A percentile compares a stretch with the other conserved stretches of the same genome.
phyloP scores from a whole-genome alignment of 179 eudicot species.

The Beta macrorhiza region DNA sequence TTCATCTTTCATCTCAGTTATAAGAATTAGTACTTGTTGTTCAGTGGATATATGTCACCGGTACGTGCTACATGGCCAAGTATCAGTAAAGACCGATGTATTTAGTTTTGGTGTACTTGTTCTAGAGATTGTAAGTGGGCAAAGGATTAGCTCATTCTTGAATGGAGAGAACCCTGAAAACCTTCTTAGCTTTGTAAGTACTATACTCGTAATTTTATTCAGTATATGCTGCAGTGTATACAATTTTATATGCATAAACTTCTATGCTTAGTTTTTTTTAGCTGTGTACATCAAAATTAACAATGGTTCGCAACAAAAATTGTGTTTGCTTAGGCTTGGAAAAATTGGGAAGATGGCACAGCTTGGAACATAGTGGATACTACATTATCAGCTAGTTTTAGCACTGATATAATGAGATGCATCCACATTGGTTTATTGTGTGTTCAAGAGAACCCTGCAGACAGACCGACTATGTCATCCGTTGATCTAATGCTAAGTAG shows the following conservation, averaged over 20 bases:
- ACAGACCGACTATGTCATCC: too few relatives aligned
- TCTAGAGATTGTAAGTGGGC: slow-evolving; percentile 47
- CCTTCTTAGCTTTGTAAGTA: slow-evolving; percentile 11
- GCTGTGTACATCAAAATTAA: background rate
- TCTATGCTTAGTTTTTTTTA: background rate
- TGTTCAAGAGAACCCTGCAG: too few relatives aligned
- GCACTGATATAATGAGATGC: too few relatives aligned
- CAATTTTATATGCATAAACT: background rate
- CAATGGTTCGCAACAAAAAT: background rate
- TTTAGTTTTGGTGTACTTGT: slow-evolving; percentile 50
- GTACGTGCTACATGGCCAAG: slow-evolving; percentile 34
- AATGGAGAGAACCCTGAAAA: slow-evolving; percentile 16
- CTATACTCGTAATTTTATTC: too few relatives aligned
- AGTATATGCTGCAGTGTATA: too few relatives aligned
- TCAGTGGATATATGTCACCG: slow-evolving; percentile 37
- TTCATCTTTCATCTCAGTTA: background rate
- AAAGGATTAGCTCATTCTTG: slow-evolving; percentile 26
- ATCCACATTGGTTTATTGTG: background rate
- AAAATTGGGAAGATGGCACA: too few relatives aligned
- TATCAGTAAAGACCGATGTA: slow-evolving; percentile 40
- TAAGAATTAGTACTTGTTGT: background rate
- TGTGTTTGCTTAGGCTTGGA: too few relatives aligned
- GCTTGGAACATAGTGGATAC: too few relatives aligned
- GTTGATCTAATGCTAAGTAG: too few relatives aligned
- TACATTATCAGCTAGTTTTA: too few relatives aligned